phyloP scores from a whole-genome alignment of 2,329 filamentous ascomycete species.

The Teratosphaeria viscida region DNA sequence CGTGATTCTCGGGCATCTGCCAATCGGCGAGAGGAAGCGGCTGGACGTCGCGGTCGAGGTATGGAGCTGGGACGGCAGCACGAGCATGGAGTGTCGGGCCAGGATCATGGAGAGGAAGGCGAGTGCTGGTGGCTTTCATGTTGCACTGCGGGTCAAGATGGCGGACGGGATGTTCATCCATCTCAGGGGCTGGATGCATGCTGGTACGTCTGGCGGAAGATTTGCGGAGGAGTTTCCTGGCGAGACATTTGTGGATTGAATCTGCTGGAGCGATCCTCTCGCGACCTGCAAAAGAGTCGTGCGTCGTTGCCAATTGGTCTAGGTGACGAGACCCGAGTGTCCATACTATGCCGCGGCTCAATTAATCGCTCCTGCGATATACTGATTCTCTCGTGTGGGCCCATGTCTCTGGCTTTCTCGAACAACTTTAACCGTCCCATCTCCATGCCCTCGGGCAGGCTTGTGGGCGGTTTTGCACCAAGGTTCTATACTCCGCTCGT shows the following conservation, averaged over 20 bases:
- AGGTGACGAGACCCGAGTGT: neutral
- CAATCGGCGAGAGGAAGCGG: neutral
- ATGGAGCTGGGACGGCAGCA: neutral
- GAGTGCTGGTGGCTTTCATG: neutral
- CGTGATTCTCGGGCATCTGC: neutral
- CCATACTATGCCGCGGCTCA: neutral
- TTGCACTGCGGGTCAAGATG: neutral
- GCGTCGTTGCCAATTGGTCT: no score
- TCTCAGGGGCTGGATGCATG: neutral
- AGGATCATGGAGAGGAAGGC: neutral
- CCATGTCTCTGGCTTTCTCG: neutral
- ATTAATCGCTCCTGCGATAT: neutral
- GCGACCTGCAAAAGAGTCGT: no score
- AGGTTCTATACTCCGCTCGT: neutral
- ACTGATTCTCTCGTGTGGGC: neutral
- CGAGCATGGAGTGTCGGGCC: neutral
- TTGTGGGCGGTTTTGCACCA: no score
- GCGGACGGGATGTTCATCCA: neutral
- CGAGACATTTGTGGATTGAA: neutral
- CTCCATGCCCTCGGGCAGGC: neutral
- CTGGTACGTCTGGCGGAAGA: neutral
- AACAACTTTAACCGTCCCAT: neutral
- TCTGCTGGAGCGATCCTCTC: no score
- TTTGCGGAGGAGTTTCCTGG: neutral
- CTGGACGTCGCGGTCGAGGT: neutral